Evolutionary conservation across 768 basidiomycete species (phyloP), one percentile per base, ranked within the genome.

Genomic region (Floccularia luteovirens): DNA sequence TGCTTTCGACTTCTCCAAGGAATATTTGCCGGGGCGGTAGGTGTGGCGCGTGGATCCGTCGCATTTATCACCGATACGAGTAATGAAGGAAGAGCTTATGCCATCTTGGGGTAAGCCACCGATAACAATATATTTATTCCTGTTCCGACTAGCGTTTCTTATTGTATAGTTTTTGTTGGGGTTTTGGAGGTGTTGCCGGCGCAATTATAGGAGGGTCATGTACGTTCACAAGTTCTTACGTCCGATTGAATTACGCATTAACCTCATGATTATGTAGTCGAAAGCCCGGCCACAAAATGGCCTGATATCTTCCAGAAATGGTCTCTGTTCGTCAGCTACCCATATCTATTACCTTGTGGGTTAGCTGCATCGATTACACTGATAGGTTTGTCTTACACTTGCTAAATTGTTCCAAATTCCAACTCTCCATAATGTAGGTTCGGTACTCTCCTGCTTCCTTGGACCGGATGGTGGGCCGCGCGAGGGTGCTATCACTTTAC

Each of bases 81-180:
- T 38, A 99, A 99, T 59, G 93, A 97, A 60, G 87, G 87, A 19
- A 74, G 90, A 49, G 96, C 94, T 17, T 98, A 97, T 59, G 90
- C 92, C 33, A 87, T 93, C 42, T 67, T 97, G 34, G 93, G 92
- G 78, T 85, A 47, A 48, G 62, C 48, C 34, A 27, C 24, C 22
- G 33, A 31, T 35, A 24, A 20, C 39, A 14, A 21, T n/a, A n/a
- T n/a, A n/a, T n/a, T n/a, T n/a, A n/a, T n/a, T n/a, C n/a, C 31
- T 31, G 45, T 16, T 36, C 30, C 31, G 39, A 40, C 17, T 23
- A 28, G 30, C 31, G 31, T 46, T 37, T 36, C 43, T 40, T 31
- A 21, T 35, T 38, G 20, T 41, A 22, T 42, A 90, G 86, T 8
- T 96, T 94, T 59, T 89, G 82, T 49, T 96, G 94, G 96, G 93